These are phyloP conservation scores for Fusarium pseudonygamai DNA, from an alignment of 2,329 filamentous ascomycete species.

Conservation along the genomic window DNA sequence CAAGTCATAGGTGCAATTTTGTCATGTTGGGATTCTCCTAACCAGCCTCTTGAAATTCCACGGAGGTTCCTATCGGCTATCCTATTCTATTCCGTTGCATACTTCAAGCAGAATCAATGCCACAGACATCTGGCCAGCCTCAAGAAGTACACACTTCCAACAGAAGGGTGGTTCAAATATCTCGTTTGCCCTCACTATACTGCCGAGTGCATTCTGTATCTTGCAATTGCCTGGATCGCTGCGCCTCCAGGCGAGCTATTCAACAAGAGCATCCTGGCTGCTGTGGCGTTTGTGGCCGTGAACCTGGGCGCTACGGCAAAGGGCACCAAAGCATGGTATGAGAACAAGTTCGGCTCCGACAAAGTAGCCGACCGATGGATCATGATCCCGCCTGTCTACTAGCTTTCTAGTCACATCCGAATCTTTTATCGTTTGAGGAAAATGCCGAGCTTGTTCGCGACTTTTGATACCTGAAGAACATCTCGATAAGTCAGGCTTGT, in stretches of 20 bases:
- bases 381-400: constrained; percentile 79
- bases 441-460: constrained; percentile 73
- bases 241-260: constrained; percentile 72
- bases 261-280: constrained; percentile 79
- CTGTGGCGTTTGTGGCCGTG: constrained; percentile 75
- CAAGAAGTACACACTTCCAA: constrained; percentile 84
- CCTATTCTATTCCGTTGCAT: constrained; percentile 74
- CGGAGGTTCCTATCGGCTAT: constrained; percentile 56
- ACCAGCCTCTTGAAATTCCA: constrained; percentile 31
- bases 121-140: constrained; percentile 76
- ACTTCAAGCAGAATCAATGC: constrained; percentile 77
- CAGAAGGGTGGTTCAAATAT: constrained; percentile 74
- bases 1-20: constrained; percentile 46
- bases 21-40: constrained; percentile 44
- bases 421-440: constrained; percentile 51
- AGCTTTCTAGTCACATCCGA: constrained; percentile 32
- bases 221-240: constrained; percentile 77
- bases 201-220: constrained; percentile 85
- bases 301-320: constrained; percentile 86
- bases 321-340: constrained; percentile 83
- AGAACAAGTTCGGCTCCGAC: constrained; percentile 74
- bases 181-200: constrained; percentile 91
- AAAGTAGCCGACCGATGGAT: constrained; percentile 72
- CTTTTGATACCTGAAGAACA: constrained; percentile 81
- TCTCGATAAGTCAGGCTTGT: constrained; percentile 85